phyloP scores from a whole-genome alignment of 2,329 filamentous ascomycete genomes.

The Zelopaecilomyces penicillatus region DNA sequence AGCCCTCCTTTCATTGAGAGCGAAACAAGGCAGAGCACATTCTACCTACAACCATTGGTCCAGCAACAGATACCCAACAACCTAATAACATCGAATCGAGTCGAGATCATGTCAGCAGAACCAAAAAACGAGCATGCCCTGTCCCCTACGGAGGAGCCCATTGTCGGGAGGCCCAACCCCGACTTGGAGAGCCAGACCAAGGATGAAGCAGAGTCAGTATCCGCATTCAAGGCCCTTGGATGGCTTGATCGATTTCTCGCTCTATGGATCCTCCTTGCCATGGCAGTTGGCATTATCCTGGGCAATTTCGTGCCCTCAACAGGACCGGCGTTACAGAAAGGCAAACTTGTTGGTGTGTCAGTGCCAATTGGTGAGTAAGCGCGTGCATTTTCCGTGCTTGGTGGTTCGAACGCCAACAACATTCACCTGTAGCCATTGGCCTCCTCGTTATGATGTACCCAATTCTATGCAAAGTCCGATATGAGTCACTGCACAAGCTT shows the following conservation, averaged over 20 bases:
- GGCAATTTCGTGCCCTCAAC: conserved; percentile 64
- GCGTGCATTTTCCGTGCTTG: neutral
- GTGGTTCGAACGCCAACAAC: neutral
- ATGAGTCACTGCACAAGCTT: conserved; percentile 62
- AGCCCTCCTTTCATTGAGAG: too few relatives aligned
- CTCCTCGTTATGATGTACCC: conserved; percentile 92
- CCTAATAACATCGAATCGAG: too few relatives aligned
- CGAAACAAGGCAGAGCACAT: too few relatives aligned
- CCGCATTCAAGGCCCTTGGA: conserved; percentile 46
- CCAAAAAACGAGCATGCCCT: too few relatives aligned
- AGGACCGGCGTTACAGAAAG: conserved; percentile 55
- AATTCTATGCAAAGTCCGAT: conserved; percentile 79
- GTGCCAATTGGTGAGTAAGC: conserved; percentile 49
- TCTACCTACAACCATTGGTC: too few relatives aligned
- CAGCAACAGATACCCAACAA: too few relatives aligned
- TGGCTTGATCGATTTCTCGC: conserved; percentile 57
- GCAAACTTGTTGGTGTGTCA: conserved; percentile 62
- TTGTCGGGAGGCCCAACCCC: too few relatives aligned
- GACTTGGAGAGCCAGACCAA: too few relatives aligned
- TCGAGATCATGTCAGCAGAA: too few relatives aligned
- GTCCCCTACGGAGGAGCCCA: too few relatives aligned
- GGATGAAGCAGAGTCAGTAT: conserved; percentile 11
- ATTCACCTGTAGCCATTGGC: conserved; percentile 51
- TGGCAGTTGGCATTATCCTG: conserved; percentile 65
- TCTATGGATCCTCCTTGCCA: conserved; percentile 70